Evolutionary conservation across 2,329 filamentous ascomycete species (phyloP), one percentile per base, ranked within the genome.

Genomic region (Cladophialophora psammophila): DNA sequence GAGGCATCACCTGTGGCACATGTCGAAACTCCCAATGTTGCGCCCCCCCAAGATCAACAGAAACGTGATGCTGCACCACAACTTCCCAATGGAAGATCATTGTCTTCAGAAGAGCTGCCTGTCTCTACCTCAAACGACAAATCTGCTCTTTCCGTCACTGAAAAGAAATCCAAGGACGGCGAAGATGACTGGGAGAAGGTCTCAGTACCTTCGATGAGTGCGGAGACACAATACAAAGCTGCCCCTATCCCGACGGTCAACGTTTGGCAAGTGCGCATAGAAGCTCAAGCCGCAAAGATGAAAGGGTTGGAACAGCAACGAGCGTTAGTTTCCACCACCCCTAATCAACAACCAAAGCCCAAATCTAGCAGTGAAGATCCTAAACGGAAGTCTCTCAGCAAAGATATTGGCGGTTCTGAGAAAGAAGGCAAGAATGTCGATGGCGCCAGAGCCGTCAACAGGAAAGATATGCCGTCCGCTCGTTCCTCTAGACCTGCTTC

Each of bases 181-280:
- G 80, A 82, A 34, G 82, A 85, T 18, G 82, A 85, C 53, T 88
- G 89, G 71, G 87, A 89, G 73, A 87, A 87, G 72, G 85, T 86
- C 67, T 81, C 87, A 68, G 82, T 82, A 13, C 81, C 86, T 73
- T 74, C 72, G 12, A 56, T 69, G 59, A 55, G 66, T 36, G 65
- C 66, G 2, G 81, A 87, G 53, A 79, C 82, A 68, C 86, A 90
- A 73, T 83, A 97, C 50, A 90, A 90, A 55, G 92, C 95, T 68
- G 94, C 94, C 18, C 91, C 93, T 35, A 84, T 91, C 52, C 95
- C 95, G 0, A 79, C 88, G 1, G 91, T 97, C 65, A 99, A 99
- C 78, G 83, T 94, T 69, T 99, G 95, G 94, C 86, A 89, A 69
- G 88, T 94, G 79, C 87, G 94, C 64, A 90, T 86, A 73, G 90